Conservation (phyloP, 2,329 filamentous ascomycete genomes). For the Ustulina deusta region DNA sequence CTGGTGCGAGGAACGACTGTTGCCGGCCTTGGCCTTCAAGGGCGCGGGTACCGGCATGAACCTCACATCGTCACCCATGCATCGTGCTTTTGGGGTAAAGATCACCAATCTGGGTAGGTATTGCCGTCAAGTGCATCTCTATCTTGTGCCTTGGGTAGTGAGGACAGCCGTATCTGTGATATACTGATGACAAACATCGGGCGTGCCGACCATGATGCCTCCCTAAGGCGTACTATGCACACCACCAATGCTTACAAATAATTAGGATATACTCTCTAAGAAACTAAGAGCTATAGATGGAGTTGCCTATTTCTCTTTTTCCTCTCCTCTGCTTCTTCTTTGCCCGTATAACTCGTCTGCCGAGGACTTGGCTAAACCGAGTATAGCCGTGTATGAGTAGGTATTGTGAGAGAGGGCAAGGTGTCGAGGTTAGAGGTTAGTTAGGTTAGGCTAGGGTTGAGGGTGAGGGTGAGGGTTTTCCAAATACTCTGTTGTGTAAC, state of each 20-base stretch:
- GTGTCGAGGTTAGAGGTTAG: background rate
- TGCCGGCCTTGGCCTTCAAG: constrained; percentile 2
- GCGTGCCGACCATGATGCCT: background rate
- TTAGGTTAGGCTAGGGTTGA: constrained; percentile 3
- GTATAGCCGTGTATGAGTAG: background rate
- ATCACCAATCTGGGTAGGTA: constrained; percentile 27
- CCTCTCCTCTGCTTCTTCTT: background rate
- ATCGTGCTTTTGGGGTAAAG: constrained; percentile 28
- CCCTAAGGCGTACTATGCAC: background rate
- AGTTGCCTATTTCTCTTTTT: background rate
- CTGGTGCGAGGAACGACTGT: constrained; percentile 8
- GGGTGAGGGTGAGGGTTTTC: constrained; percentile 29
- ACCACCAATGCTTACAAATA: constrained; percentile 17
- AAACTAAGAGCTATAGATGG: background rate
- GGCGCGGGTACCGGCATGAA: constrained; percentile 20
- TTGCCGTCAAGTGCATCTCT: background rate
- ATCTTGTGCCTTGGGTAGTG: background rate
- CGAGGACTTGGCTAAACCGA: constrained; percentile 29
- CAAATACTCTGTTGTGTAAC: constrained; percentile 32
- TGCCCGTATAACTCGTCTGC: constrained; percentile 8
- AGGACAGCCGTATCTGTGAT: background rate
- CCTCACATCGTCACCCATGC: constrained; percentile 19
- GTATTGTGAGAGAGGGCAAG: background rate
- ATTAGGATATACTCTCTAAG: background rate
- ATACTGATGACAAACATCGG: background rate